These are phyloP conservation scores for Dillenia suffruticosa DNA, from an alignment of 164 flowering plant species.

Conservation along the genomic window DNA sequence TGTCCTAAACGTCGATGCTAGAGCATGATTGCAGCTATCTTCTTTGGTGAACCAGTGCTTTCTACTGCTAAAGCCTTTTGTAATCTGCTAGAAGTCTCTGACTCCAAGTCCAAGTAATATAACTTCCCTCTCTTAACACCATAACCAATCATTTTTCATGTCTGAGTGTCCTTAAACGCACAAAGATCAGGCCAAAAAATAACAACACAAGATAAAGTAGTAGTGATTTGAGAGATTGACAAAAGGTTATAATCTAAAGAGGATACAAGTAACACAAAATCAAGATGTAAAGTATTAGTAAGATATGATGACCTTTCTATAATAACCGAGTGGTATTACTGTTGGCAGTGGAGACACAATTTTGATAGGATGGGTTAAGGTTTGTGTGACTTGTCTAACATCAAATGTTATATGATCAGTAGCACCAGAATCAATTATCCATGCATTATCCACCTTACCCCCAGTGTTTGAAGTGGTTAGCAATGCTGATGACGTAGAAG, in stretches of 20 bases:
- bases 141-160: constrained; percentile 16
- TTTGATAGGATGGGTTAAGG: constrained; percentile 13
- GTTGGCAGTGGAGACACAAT: constrained; percentile 14
- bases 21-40: constrained; percentile 2
- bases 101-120: constrained; percentile 14
- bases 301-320: constrained; percentile 16
- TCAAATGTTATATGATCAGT: constrained; percentile 31
- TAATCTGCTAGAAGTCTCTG: not conserved
- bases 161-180: constrained; percentile 20
- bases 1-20: constrained; percentile 8
- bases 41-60: not conserved
- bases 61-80: constrained; percentile 3
- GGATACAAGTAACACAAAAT: constrained; percentile 18
- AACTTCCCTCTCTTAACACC: constrained; percentile 17
- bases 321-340: constrained; percentile 7
- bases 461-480: not conserved
- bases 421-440: constrained; percentile 29
- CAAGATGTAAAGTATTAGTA: constrained; percentile 12
- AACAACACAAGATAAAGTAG: constrained; percentile 18
- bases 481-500: not conserved
- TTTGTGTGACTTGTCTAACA: constrained; percentile 17
- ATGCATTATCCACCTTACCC: constrained; percentile 18
- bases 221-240: constrained; percentile 8
- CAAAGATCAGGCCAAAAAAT: constrained; percentile 27
- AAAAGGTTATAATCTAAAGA: constrained; percentile 10